Base-by-base conservation (phyloP, 768 basidiomycete genomes). In the Aureoboletus auriporus region DNA sequence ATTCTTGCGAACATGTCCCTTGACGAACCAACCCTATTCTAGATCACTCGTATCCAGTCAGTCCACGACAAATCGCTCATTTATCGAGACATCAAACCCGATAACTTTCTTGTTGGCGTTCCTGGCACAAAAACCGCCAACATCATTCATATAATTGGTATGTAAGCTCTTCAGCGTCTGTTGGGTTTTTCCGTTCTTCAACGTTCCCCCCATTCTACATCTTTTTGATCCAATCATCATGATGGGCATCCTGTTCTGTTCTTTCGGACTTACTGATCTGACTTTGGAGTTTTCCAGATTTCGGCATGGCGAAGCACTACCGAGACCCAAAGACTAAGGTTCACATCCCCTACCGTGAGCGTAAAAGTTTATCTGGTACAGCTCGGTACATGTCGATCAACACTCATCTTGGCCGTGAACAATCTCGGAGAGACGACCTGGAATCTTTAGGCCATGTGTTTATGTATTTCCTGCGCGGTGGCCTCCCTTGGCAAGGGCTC, bases 311-410 rank as follows among this genome's bases (percentile, higher is more conserved):
- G 43, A 99, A 99, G 70, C 93, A 97, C 69, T 98, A 97, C 67
- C 84, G 96, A 47, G 96, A 99, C 69, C 95, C 95, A 0, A 97
- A 95, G 72, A 93, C 92, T 14, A 96, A 93, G 66, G 82, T 89
- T 49, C 95, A 99, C 69, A 99, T 99, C 52, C 95, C 96, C n/a
- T 99, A 99, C 71, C 84, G 96, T 57, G 95, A 99, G 67, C 84
- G 96, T 61, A 99, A 98, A 76, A 93, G 89, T 46, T 72, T 98
- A 41, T 93, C 90, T 13, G 95, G 95, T 12, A 98, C 95, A 30
- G 95, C 96, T 43, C 84, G 95, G 37, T 99, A 99, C 74, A 99
- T 99, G 95, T 92, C 89, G 41, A 99, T 98, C 77, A 99, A 99
- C 66, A 99, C 95, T 7, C 95, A 99, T 71, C 73, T 98, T 53